These are phyloP conservation scores for Glebionis coronaria DNA, from an alignment of 129 eudicot genomes.

Conservation along the genomic window DNA sequence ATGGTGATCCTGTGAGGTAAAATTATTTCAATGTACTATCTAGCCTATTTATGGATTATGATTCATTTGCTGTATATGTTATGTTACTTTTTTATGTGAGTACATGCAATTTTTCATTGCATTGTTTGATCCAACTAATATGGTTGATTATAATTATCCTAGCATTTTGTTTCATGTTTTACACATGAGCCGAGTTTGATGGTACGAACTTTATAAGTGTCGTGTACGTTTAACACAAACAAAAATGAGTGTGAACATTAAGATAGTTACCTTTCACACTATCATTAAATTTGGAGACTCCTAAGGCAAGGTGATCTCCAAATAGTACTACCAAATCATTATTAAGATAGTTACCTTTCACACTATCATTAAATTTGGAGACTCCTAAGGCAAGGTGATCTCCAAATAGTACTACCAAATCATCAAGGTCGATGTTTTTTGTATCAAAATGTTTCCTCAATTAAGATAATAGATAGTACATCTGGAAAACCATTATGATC, in stretches of 20 bases:
- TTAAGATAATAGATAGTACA: not conserved
- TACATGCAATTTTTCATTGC: not conserved
- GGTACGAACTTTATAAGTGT: too few species aligned
- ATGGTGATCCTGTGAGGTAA: constrained; percentile 6
- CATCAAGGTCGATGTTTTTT: too few species aligned
- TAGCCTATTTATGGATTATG: not conserved
- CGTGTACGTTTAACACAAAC: too few species aligned
- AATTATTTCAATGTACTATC: not conserved
- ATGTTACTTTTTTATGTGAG: not conserved
- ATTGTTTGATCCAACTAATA: not conserved
- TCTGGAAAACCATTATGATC: not conserved
- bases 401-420: not conserved
- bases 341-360: too few species aligned
- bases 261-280: not conserved
- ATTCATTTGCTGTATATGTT: too few species aligned
- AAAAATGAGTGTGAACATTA: too few species aligned
- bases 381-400: not conserved
- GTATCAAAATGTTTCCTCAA: not conserved
- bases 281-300: not conserved
- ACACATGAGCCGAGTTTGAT: too few species aligned
- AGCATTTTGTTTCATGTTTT: too few species aligned
- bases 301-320: not conserved
- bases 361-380: not conserved
- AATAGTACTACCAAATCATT: too few species aligned
- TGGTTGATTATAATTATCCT: not conserved